Evolutionary conservation across 2,329 filamentous ascomycete genomes (phyloP).

Genomic region (Phyllosticta capitalensis): DNA sequence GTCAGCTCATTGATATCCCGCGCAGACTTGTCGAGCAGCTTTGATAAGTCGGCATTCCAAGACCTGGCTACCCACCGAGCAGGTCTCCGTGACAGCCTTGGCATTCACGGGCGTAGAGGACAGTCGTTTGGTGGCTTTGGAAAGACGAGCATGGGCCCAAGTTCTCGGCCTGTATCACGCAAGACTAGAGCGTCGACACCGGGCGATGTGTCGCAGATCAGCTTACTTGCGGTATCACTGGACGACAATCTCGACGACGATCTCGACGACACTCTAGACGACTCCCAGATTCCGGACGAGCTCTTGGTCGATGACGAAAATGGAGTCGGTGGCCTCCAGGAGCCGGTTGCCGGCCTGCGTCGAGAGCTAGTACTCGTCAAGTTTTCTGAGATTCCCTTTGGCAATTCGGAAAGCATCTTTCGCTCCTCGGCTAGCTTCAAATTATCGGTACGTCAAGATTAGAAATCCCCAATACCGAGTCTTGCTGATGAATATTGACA

Average conservation of each 20-base stretch:
- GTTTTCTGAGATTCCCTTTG: slow-evolving; percentile 23
- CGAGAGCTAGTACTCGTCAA: slow-evolving; percentile 30
- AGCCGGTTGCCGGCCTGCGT: slow-evolving; percentile 27
- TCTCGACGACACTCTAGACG: slow-evolving; percentile 29
- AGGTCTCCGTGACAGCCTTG: slow-evolving; percentile 38
- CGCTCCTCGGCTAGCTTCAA: slow-evolving; percentile 1
- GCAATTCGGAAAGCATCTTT: slow-evolving; percentile 10
- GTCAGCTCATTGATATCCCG: slow-evolving; percentile 87
- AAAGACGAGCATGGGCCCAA: slow-evolving; percentile 47
- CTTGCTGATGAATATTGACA: not conserved
- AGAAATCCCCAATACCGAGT: not conserved
- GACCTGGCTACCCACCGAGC: slow-evolving; percentile 50
- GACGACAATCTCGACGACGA: slow-evolving; percentile 30
- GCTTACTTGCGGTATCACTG: slow-evolving; percentile 26
- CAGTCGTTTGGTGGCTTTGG: slow-evolving; percentile 66
- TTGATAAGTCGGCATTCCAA: slow-evolving; percentile 70
- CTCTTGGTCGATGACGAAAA: slow-evolving; percentile 23
- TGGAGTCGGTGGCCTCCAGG: slow-evolving; percentile 18
- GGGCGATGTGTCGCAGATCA: slow-evolving; percentile 34
- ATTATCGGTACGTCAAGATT: slow-evolving; percentile 15
- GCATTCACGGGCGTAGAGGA: slow-evolving; percentile 49
- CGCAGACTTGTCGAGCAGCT: slow-evolving; percentile 75
- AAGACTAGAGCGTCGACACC: slow-evolving; percentile 48
- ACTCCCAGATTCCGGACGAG: slow-evolving; percentile 31
- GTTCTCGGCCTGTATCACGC: slow-evolving; percentile 12